phyloP scores from a whole-genome alignment of 2,329 filamentous ascomycete genomes.

The Fusarium sp. region DNA sequence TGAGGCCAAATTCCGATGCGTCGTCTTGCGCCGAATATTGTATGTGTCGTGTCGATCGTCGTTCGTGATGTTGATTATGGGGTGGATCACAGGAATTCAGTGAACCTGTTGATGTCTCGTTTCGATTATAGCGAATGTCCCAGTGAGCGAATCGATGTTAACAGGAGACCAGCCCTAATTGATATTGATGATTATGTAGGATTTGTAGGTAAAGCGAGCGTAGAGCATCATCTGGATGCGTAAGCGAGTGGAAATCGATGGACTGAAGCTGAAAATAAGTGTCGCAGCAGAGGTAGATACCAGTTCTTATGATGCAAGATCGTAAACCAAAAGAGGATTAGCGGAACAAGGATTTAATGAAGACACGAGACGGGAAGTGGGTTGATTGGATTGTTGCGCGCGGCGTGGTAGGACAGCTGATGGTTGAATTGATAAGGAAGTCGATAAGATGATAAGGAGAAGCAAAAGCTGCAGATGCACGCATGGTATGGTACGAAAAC shows the following conservation, averaged over 20 bases:
- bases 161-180: conserved; percentile 13
- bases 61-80: conserved; percentile 27
- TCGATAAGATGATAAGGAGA: conserved; percentile 23
- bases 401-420: conserved; percentile 16
- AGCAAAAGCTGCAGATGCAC: conserved; percentile 1
- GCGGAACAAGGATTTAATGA: conserved; percentile 34
- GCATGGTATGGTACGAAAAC: conserved; percentile 13
- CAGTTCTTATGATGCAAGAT: conserved; percentile 14
- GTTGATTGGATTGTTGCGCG: conserved; percentile 42
- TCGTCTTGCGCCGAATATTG: background rate
- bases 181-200: conserved; percentile 7
- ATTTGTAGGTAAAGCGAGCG: conserved; percentile 39
- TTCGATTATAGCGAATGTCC: conserved; percentile 16
- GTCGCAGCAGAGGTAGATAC: conserved; percentile 24
- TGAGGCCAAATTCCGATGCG: background rate
- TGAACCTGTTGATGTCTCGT: conserved; percentile 18
- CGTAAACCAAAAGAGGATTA: conserved; percentile 37
- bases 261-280: conserved; percentile 30
- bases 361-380: conserved; percentile 41
- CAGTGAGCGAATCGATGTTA: conserved; percentile 1
- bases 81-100: conserved; percentile 21
- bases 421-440: conserved; percentile 27
- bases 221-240: conserved; percentile 41
- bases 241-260: conserved; percentile 28
- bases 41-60: conserved; percentile 11